Base-by-base conservation (phyloP, 2,329 filamentous ascomycete species). In the Neocucurbitaria cava region DNA sequence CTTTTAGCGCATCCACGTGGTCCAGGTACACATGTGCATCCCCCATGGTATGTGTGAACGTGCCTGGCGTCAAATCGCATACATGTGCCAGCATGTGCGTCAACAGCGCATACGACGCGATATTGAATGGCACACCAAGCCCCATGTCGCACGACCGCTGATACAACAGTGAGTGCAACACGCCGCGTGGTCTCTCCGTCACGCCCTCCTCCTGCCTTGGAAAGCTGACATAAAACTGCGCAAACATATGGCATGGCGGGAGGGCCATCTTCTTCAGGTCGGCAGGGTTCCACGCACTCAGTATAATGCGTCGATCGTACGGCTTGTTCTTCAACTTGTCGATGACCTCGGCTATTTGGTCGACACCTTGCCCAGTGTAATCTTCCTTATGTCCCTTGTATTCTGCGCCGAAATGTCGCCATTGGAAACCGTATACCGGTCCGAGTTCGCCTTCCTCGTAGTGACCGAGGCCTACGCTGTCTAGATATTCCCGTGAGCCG, bases 361-460 rank as follows among this genome's bases (percentile, higher is more conserved):
- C 95, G 15, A 97, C 91, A 17, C 95, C 95, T 73, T 96, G 83
- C 0, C 91, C 92, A 0, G 86, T 83, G 77, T 99, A 99, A 73
- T 98, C 92, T 0, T 89, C 84, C 61, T 87, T 81, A 39, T 69
- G 64, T 1, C 70, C 72, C 17, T 88, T 81, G 75, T 99, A 99
- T 58, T 92, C 87, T 4, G 95, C 95, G 46, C 95, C 95, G 70
- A 99, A 99, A 77, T 98, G 94, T 3, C 95, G 90, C 95, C 95
- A 99, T 78, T 99, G 95, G 79, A 99, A 99, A 1, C 95, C 95
- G 74, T 99, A 99, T 0, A 98, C 93, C 26, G 95, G 95, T 0
- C 95, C 95, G 0, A 99, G 82, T 71, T 99, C 95, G 61, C 95
- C 95, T 18, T 88, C 90, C 47, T 87, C 91, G 55, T 94, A 91